These are phyloP conservation scores for Globisporangium spinosum DNA, from an alignment of 352 stramenopile genomes.

Conservation along the genomic window DNA sequence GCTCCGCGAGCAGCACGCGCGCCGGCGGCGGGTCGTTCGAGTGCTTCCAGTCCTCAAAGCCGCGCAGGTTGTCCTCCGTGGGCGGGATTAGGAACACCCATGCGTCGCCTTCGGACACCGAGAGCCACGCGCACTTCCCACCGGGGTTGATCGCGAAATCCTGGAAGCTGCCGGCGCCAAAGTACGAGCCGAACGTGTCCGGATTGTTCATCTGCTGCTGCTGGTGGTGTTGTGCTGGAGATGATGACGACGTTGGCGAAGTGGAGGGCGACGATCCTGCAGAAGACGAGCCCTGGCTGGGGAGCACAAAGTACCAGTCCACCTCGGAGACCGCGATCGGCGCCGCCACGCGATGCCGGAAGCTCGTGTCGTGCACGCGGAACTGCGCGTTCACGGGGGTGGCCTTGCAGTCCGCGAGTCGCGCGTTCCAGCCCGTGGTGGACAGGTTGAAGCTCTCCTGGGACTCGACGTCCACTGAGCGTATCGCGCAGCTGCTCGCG, in stretches of 20 bases:
- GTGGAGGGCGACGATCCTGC: constrained; percentile 9
- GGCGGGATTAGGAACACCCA: constrained; percentile 71
- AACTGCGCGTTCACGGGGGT: constrained; percentile 54
- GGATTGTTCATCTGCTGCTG: constrained; percentile 27
- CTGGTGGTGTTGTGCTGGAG: background rate
- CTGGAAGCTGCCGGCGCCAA: constrained; percentile 52
- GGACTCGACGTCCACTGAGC: constrained; percentile 20
- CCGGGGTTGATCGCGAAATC: constrained; percentile 60
- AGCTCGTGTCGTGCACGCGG: constrained; percentile 38
- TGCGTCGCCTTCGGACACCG: constrained; percentile 53
- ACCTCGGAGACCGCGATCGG: constrained; percentile 48
- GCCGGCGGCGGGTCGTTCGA: constrained; percentile 29
- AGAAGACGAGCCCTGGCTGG: constrained; percentile 11
- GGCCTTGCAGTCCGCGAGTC: constrained; percentile 14
- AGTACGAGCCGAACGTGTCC: constrained; percentile 57
- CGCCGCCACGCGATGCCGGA: constrained; percentile 35
- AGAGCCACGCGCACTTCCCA: constrained; percentile 59
- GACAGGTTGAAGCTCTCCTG: constrained; percentile 24
- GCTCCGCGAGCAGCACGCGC: constrained; percentile 57
- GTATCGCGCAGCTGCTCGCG: constrained; percentile 16
- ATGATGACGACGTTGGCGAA: background rate
- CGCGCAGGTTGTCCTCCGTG: constrained; percentile 34
- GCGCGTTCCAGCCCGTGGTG: constrained; percentile 16
- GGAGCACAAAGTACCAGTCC: constrained; percentile 46
- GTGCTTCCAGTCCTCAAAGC: constrained; percentile 57